phyloP scores from a whole-genome alignment of 176 grass and related monocot species.

The Triticum dicoccoides region DNA sequence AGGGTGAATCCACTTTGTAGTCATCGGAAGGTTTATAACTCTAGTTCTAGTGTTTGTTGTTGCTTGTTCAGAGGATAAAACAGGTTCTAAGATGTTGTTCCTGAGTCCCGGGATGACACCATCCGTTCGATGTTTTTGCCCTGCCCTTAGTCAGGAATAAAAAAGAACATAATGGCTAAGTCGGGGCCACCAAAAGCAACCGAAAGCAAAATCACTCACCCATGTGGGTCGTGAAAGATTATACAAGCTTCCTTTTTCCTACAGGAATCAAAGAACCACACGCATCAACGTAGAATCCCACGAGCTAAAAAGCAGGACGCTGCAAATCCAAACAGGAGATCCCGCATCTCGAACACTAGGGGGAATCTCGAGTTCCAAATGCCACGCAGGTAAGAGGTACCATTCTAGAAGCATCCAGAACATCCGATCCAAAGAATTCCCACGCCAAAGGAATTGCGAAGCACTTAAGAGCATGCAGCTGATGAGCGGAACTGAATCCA shows the following conservation, averaged over 20 bases:
- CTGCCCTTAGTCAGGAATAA: not conserved
- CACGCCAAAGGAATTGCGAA: not conserved
- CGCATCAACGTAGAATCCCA: slow-evolving; percentile 12
- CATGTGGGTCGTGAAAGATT: not conserved
- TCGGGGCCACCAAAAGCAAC: not conserved
- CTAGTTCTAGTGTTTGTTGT: no score
- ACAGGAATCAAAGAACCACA: slow-evolving; percentile 13
- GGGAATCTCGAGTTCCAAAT: slow-evolving; percentile 3
- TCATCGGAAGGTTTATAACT: no score
- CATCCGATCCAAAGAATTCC: not conserved
- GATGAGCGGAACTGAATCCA: not conserved
- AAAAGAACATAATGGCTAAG: not conserved
- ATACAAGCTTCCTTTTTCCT: slow-evolving; percentile 10
- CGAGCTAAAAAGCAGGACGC: slow-evolving; percentile 12
- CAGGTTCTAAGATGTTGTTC: no score
- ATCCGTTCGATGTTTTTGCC: not conserved
- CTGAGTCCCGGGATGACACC: no score
- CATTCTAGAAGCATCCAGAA: slow-evolving; percentile 24
- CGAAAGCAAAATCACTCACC: slow-evolving; percentile 1
- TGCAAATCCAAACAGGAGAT: slow-evolving; percentile 1
- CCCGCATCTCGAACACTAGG: not conserved
- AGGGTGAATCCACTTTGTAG: no score
- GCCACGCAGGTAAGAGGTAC: not conserved
- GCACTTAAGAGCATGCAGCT: not conserved
- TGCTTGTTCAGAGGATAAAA: no score